Evolutionary conservation across 2,329 filamentous ascomycete genomes (phyloP), one percentile per base, ranked within the genome.

Genomic region (Dactylonectria estremocensis): DNA sequence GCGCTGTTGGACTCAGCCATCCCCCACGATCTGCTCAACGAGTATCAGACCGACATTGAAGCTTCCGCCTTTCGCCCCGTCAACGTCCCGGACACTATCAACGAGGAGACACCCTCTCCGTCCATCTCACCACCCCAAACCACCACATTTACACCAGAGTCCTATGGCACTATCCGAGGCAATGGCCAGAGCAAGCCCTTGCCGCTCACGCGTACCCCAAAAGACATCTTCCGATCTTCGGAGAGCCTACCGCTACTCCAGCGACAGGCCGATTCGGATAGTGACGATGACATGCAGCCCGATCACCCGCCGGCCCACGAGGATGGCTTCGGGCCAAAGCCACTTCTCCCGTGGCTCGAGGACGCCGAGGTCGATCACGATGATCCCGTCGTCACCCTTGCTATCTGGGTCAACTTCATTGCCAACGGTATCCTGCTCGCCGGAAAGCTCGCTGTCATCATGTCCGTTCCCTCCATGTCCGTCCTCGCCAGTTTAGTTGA

Each of bases 21-120:
- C n/a, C 95, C 95, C 2, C 95, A 97, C 77, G 92, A 95, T 75
- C 85, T 98, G 50, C 90, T 98, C 65, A 95, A 97, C 77, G 95
- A 98, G 80, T 98, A 97, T 80, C 91, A 81, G 40, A 79, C 91
- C 70, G 85, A 92, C 70, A 84, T 90, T 56, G 85, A 88, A 49
- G 84, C 85, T 20, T 87, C 85, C 45, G 85, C 85, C 24, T 86
- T 89, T 69, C 85, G 84, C 54, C 83, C 84, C 55, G 77, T 89
- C 65, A 88, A 90, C 72, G 87, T 94, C 7, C 93, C 94, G 2
- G 85, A 89, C 35, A 95, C 93, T 11, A 96, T 96, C 72, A 82
- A 86, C n/a, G 94, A 96, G 77, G 92, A 95, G 77, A 81, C 64
- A 2, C 79, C 79, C 7, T 69, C 66, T 4, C 60, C 78, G 3